phyloP scores from a whole-genome alignment of 1,284 basidiomycete species.

The Nidula niveotomentosa region DNA sequence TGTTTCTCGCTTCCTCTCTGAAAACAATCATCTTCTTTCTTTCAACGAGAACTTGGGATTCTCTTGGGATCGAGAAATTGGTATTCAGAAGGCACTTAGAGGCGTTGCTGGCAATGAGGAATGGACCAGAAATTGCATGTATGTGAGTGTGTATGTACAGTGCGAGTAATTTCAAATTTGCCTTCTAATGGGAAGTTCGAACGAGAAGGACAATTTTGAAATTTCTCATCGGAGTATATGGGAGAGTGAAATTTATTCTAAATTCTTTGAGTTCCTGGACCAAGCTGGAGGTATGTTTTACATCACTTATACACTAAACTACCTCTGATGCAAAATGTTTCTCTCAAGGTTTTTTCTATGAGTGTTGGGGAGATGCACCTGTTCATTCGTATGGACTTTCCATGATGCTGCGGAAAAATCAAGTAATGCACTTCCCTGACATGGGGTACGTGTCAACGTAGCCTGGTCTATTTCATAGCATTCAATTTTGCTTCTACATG shows the following conservation, averaged over 20 bases:
- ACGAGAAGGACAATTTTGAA: constrained; percentile 22
- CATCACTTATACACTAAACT: too few species aligned
- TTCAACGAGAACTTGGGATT: constrained; percentile 20
- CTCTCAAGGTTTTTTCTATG: constrained; percentile 23
- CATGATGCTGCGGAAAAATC: constrained; percentile 24
- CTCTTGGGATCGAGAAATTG: constrained; percentile 16
- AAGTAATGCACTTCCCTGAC: constrained; percentile 23
- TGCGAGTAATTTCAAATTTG: background rate
- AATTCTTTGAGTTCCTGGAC: constrained; percentile 24
- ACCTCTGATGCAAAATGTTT: too few species aligned
- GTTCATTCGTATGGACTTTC: constrained; percentile 24
- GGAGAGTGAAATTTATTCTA: constrained; percentile 19
- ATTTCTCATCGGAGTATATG: constrained; percentile 26
- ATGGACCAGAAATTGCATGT: constrained; percentile 22
- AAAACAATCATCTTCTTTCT: constrained; percentile 12
- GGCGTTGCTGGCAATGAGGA: constrained; percentile 20
- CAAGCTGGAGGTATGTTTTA: constrained; percentile 14
- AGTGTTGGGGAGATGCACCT: constrained; percentile 26
- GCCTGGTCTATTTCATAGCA: background rate
- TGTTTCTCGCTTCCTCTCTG: constrained; percentile 20
- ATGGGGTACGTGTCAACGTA: constrained; percentile 10
- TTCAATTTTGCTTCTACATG: too few species aligned
- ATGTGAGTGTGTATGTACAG: constrained; percentile 17
- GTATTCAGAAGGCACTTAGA: constrained; percentile 18
- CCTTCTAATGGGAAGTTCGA: too few species aligned